Conservation (phyloP, 495 filamentous ascomycete species). For the Xylaria acuta region DNA sequence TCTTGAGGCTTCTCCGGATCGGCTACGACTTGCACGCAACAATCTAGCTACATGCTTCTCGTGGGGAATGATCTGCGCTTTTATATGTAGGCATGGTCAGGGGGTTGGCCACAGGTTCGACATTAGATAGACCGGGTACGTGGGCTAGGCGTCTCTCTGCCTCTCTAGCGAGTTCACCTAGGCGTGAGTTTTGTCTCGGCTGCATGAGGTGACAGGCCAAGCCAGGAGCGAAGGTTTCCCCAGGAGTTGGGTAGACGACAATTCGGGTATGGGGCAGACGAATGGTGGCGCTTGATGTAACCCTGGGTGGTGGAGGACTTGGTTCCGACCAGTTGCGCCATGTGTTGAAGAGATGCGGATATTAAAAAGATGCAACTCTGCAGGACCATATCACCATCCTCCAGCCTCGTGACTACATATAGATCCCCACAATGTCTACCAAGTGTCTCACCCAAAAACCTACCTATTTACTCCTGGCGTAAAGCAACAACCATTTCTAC, state of each 20-base stretch:
- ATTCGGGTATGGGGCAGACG: not conserved
- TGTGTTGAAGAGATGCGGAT: conserved; percentile 4
- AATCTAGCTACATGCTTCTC: not conserved
- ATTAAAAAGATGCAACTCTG: conserved; percentile 11
- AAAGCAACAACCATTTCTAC: not conserved
- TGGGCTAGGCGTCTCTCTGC: not conserved
- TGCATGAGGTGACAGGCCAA: not conserved
- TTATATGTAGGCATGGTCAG: conserved; percentile 16
- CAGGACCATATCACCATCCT: not conserved
- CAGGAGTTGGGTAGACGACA: not conserved
- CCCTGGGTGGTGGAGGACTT: conserved; percentile 1
- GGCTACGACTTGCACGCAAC: not conserved
- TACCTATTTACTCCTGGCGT: not conserved
- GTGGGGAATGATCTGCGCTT: conserved; percentile 24
- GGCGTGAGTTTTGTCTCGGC: not conserved
- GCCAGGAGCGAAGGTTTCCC: not conserved
- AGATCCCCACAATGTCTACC: not conserved
- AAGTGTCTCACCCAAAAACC: not conserved
- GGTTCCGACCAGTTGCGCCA: conserved; percentile 15
- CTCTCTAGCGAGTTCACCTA: not conserved
- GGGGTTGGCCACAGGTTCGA: not conserved
- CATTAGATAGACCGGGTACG: not conserved
- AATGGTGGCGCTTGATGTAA: conserved; percentile 1
- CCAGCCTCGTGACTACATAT: not conserved
- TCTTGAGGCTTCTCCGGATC: not conserved